Evolutionary conservation across 306 rosid genomes (phyloP).

Genomic region (Quercus cerris): DNA sequence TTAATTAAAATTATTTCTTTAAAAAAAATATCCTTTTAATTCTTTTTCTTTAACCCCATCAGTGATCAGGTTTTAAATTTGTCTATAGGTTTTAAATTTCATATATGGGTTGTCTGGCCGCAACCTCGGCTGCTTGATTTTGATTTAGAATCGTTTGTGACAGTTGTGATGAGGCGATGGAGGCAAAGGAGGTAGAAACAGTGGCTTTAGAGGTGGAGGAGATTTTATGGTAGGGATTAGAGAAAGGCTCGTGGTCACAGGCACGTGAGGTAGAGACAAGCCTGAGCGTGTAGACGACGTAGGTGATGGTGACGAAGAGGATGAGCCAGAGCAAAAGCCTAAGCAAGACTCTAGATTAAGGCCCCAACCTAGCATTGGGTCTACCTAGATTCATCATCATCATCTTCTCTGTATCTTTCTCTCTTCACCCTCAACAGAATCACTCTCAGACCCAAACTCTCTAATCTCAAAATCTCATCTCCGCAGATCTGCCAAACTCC

Average conservation of each 20-base stretch:
- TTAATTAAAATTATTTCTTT: no score
- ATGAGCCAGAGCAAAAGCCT: slow-evolving; percentile 68
- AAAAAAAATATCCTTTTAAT: no score
- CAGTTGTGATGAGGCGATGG: neutral
- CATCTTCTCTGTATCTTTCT: slow-evolving; percentile 59
- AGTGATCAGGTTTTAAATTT: no score
- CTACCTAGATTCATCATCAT: slow-evolving; percentile 9
- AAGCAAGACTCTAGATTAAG: slow-evolving; percentile 36
- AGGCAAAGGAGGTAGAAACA: no score
- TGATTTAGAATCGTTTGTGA: neutral
- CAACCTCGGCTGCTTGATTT: neutral
- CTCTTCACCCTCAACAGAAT: no score
- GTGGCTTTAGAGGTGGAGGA: slow-evolving; percentile 1
- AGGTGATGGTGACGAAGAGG: slow-evolving; percentile 60
- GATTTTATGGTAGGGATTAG: slow-evolving; percentile 17
- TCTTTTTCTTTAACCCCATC: no score
- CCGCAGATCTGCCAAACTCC: fast-evolving
- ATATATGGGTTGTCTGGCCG: neutral
- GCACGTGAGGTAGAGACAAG: slow-evolving; percentile 53
- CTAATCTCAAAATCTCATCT: no score
- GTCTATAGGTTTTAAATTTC: slow-evolving; percentile 42
- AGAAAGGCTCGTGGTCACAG: slow-evolving; percentile 45
- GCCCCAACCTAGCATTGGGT: slow-evolving; percentile 22
- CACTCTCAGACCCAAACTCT: no score
- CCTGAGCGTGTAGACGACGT: slow-evolving; percentile 60